Evolutionary conservation across 108 stramenopile genomes (phyloP), one percentile per base, ranked within the genome.

Genomic region (Fragilariopsis cylindrus): DNA sequence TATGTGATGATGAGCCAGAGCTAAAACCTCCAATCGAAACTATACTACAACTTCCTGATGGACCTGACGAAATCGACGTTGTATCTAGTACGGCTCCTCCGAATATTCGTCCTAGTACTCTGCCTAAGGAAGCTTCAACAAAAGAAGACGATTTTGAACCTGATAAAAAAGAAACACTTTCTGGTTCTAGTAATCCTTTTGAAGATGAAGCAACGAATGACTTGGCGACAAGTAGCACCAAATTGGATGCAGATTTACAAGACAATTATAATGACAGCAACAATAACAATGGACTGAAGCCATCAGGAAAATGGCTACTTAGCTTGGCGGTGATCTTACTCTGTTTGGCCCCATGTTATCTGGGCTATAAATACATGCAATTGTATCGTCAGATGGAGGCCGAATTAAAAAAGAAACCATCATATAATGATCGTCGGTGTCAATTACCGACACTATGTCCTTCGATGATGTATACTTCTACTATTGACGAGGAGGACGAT

Each of bases 331-430:
- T 40, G 48, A 0, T 19, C 15, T 50, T 47, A 7, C 3, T 68
- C 7, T 5, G 18, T 30, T 12, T 68, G n/a, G 18, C 30, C 48
- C 67, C 48, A 41, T 3, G 3, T 44, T 44, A 44, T 45, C 62
- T 63, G 8, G 62, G 43, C 16, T 63, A 12, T 15, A 63, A 63
- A 12, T 63, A 63, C 45, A 3, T 63, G 3, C 62, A 43, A 63
- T 63, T 63, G 62, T 45, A 63, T 9, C 42, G 7, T 15, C 11
- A 63, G 46, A 5, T 63, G 7, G 42, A 6, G 7, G 42, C 43
- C 9, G 62, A 63, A 43, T 8, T 44, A n/a, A 63, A 63, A 41
- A 30, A 11, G 30, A 30, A 30, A 30, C 30, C 30, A 30, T 30
- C 30, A 30, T 30, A 30, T 30, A 30, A 30, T 30, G 2, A 30